Conservation (phyloP, 2,329 filamentous ascomycete genomes). For the Ascocoryne sarcoides region DNA sequence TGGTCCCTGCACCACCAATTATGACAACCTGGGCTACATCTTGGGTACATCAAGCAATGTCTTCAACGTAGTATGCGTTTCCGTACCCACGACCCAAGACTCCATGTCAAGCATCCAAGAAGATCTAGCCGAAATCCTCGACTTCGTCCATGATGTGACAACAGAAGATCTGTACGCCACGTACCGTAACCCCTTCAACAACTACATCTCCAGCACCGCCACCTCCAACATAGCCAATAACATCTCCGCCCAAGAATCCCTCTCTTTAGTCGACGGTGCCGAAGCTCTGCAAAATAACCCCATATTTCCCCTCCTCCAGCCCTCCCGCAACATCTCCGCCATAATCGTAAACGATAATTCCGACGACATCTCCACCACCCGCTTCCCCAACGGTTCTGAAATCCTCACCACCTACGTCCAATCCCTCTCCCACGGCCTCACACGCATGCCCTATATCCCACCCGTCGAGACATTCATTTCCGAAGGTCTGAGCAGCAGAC, state of each 20-base stretch:
- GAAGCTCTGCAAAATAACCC: slow-evolving; percentile 36
- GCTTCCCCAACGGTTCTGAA: slow-evolving; percentile 37
- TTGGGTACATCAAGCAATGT: slow-evolving; percentile 36
- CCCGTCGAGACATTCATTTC: slow-evolving; percentile 29
- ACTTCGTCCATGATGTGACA: slow-evolving; percentile 22
- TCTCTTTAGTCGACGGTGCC: slow-evolving; percentile 40
- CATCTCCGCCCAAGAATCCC: slow-evolving; percentile 27
- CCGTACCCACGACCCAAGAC: slow-evolving; percentile 7
- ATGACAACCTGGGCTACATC: slow-evolving; percentile 40
- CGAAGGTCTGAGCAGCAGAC: slow-evolving; percentile 13
- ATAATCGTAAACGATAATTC: slow-evolving; percentile 57
- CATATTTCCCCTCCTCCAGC: slow-evolving; percentile 39
- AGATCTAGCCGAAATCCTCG: slow-evolving; percentile 26
- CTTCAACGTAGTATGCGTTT: slow-evolving; percentile 28
- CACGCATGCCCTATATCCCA: slow-evolving; percentile 39
- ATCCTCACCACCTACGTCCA: slow-evolving; percentile 27
- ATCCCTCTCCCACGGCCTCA: slow-evolving; percentile 12
- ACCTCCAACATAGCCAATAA: slow-evolving; percentile 32
- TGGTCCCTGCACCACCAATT: slow-evolving; percentile 35
- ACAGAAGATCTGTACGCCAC: slow-evolving; percentile 31
- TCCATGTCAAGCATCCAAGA: slow-evolving; percentile 14
- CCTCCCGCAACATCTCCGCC: slow-evolving; percentile 46
- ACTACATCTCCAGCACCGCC: slow-evolving; percentile 31
- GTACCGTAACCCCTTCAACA: slow-evolving; percentile 54
- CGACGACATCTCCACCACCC: slow-evolving; percentile 41